Evolutionary conservation across 805 yeast species (phyloP).

Genomic region (Komagataella populi): DNA sequence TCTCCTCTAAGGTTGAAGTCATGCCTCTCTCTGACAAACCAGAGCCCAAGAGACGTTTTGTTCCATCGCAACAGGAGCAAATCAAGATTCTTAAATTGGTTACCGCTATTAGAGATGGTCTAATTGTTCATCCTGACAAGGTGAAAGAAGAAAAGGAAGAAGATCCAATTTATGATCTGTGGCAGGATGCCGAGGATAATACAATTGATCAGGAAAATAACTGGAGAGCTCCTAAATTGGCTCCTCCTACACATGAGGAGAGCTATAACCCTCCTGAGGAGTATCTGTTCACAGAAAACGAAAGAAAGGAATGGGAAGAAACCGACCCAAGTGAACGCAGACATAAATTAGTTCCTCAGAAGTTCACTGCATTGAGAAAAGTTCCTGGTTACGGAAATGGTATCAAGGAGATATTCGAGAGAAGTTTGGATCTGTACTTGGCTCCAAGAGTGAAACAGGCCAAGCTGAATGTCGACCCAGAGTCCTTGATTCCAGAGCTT

Average conservation of each 20-base stretch:
- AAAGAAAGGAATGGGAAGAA: slow-evolving; percentile 54
- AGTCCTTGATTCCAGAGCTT: slow-evolving; percentile 85
- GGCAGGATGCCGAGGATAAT: slow-evolving; percentile 60
- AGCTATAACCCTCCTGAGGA: slow-evolving; percentile 97
- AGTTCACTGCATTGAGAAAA: slow-evolving; percentile 67
- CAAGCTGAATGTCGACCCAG: slow-evolving; percentile 90
- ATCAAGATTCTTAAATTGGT: slow-evolving; percentile 94
- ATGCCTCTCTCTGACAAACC: slow-evolving; percentile 93
- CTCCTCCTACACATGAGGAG: slow-evolving; percentile 96
- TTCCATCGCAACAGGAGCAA: slow-evolving; percentile 95
- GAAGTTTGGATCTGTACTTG: slow-evolving; percentile 83
- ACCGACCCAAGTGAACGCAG: slow-evolving; percentile 69
- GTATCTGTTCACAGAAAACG: slow-evolving; percentile 72
- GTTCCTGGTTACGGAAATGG: slow-evolving; percentile 88
- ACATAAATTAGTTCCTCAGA: slow-evolving; percentile 68
- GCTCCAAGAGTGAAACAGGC: slow-evolving; percentile 94
- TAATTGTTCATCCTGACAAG: slow-evolving; percentile 67
- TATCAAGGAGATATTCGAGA: slow-evolving; percentile 84
- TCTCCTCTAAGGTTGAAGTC: slow-evolving; percentile 66
- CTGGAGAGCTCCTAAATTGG: slow-evolving; percentile 84
- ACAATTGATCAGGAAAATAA: slow-evolving; percentile 74
- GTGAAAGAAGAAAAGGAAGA: slow-evolving; percentile 38
- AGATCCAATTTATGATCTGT: slow-evolving; percentile 53
- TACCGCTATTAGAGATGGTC: slow-evolving; percentile 90
- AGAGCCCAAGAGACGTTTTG: slow-evolving; percentile 94